These are phyloP conservation scores for Tetrapisispora phaffii DNA, from an alignment of 805 yeast species.

Conservation along the genomic window DNA sequence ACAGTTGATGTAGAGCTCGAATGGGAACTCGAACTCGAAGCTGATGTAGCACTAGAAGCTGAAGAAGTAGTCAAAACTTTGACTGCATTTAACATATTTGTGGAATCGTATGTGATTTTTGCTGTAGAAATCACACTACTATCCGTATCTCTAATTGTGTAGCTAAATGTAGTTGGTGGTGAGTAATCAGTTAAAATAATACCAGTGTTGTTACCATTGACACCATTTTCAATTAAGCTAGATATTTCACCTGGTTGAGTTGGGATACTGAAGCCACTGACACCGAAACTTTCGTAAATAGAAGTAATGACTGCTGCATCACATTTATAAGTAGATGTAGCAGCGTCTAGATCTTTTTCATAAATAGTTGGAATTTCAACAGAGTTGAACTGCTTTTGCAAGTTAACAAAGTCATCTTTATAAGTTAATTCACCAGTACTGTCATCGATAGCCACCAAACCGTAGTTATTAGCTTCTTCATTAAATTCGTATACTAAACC, in stretches of 20 bases:
- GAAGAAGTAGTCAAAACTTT: slow-evolving; percentile 14
- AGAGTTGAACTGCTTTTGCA: slow-evolving; percentile 35
- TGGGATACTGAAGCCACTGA: slow-evolving; percentile 38
- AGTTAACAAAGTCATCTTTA: slow-evolving; percentile 42
- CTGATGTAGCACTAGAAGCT: slow-evolving; percentile 12
- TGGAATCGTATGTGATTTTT: slow-evolving; percentile 14
- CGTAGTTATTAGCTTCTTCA: slow-evolving; percentile 67
- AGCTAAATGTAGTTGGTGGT: slow-evolving; percentile 32
- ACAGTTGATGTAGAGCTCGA: slow-evolving; percentile 13
- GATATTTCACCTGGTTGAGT: slow-evolving; percentile 37
- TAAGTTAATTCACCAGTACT: slow-evolving; percentile 34
- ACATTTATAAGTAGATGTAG: slow-evolving; percentile 31
- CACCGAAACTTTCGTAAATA: slow-evolving; percentile 35
- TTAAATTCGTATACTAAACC: slow-evolving; percentile 90
- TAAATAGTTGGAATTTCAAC: slow-evolving; percentile 31
- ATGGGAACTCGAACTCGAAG: slow-evolving; percentile 9
- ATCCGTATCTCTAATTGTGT: slow-evolving; percentile 31
- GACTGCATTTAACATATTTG: slow-evolving; percentile 32
- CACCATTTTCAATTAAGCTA: slow-evolving; percentile 40
- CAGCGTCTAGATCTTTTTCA: slow-evolving; percentile 29
- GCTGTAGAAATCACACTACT: slow-evolving; percentile 31
- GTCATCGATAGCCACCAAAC: slow-evolving; percentile 49
- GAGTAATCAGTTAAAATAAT: slow-evolving; percentile 32
- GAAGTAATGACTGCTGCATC: slow-evolving; percentile 30
- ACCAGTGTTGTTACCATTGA: slow-evolving; percentile 37